Percentiles rank a stretch among this genome's conserved stretches.
Evolutionary conservation across 2,329 filamentous ascomycete species (phyloP).

Genomic region (Trichoderma atrobrunneum): DNA sequence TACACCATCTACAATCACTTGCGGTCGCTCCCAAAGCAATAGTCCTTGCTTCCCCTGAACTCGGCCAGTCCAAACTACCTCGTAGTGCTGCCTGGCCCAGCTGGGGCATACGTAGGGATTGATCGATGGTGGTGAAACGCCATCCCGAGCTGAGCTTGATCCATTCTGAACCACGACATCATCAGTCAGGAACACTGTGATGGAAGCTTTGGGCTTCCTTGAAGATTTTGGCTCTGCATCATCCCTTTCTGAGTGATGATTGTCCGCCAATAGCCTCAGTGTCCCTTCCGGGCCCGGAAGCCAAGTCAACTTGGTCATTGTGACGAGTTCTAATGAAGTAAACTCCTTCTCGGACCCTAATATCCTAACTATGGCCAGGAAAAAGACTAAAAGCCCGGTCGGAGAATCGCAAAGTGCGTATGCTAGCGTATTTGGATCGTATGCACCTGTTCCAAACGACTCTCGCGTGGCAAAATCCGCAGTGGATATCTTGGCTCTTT

Average conservation of each 20-base stretch:
- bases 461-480: conserved; percentile 26
- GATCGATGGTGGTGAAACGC: neutral
- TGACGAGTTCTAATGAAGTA: conserved; percentile 54
- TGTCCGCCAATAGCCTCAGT: conserved; percentile 53
- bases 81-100: conserved; percentile 47
- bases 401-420: conserved; percentile 64
- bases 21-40: conserved; percentile 48
- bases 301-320: conserved; percentile 62
- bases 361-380: conserved; percentile 47
- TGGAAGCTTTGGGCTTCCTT: conserved; percentile 40
- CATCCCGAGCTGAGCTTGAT: conserved; percentile 16
- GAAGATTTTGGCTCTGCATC: conserved; percentile 22
- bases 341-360: conserved; percentile 42
- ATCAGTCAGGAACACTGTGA: conserved; percentile 48
- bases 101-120: conserved; percentile 43
- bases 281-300: conserved; percentile 62
- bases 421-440: conserved; percentile 53
- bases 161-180: conserved; percentile 22
- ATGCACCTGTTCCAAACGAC: conserved; percentile 31
- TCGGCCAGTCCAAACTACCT: conserved; percentile 42
- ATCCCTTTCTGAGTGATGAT: conserved; percentile 31
- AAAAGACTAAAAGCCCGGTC: conserved; percentile 54
- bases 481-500: conserved; percentile 17
- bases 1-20: conserved; percentile 43
- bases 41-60: conserved; percentile 42